These are phyloP conservation scores for Mycena kentingensis DNA, from an alignment of 768 basidiomycete species.

Conservation along the genomic window DNA sequence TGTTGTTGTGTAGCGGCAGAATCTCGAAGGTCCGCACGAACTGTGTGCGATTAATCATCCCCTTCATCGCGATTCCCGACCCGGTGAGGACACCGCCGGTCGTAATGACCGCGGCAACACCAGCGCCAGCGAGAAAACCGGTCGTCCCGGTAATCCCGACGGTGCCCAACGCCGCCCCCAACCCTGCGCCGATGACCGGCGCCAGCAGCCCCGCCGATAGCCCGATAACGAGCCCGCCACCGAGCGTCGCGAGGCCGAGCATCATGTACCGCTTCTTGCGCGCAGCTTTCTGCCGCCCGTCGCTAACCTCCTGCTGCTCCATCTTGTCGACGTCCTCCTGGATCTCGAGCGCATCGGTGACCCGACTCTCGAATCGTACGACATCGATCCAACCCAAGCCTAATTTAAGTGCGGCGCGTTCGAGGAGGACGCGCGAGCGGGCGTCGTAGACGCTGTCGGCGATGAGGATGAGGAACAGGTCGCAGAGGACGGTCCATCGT, in stretches of 20 bases:
- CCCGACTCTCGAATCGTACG: too few species aligned
- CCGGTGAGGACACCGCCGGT: slow-evolving; percentile 95
- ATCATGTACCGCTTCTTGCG: slow-evolving; percentile 83
- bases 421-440: too few species aligned
- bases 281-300: slow-evolving; percentile 63
- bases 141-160: slow-evolving; percentile 85
- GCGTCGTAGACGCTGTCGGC: too few species aligned
- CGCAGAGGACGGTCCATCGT: slow-evolving; percentile 97
- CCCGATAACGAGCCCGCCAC: too few species aligned
- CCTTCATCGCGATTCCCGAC: slow-evolving; percentile 82
- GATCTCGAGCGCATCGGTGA: too few species aligned
- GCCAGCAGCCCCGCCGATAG: too few species aligned
- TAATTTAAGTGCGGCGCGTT: slow-evolving; percentile 79
- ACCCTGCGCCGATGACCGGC: too few species aligned
- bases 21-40: slow-evolving; percentile 93
- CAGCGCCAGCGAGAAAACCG: slow-evolving; percentile 88
- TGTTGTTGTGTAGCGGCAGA: slow-evolving; percentile 94
- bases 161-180: too few species aligned
- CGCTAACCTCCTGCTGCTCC: slow-evolving; percentile 66
- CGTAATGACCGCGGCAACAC: slow-evolving; percentile 94
- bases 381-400: slow-evolving; percentile 89
- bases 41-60: slow-evolving; percentile 88
- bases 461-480: slow-evolving; percentile 94
- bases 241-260: slow-evolving; percentile 93
- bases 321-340: too few species aligned